Evolutionary conservation across 306 rosid genomes (phyloP).

Genomic region (Vigna hirtella): DNA sequence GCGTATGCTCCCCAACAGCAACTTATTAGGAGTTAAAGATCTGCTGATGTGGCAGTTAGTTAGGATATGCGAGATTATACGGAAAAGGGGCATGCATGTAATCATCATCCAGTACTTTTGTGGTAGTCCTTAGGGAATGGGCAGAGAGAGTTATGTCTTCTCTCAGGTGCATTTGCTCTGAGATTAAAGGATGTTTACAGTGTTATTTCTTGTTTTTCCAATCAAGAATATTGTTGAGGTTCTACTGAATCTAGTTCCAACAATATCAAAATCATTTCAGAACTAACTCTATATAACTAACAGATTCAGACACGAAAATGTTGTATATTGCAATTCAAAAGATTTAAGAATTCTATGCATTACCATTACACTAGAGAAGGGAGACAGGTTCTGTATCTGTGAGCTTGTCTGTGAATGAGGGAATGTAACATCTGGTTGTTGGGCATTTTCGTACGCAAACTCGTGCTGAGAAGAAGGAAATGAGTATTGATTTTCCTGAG

Average conservation of each 20-base stretch:
- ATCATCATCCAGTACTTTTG: neutral
- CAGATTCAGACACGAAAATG: neutral
- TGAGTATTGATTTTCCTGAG: slow-evolving; percentile 75
- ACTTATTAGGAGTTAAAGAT: neutral
- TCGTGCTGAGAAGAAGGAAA: slow-evolving; percentile 84
- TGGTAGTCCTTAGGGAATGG: neutral
- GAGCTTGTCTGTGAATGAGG: slow-evolving; percentile 75
- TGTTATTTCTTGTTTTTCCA: neutral
- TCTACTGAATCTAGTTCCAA: neutral
- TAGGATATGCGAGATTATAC: neutral
- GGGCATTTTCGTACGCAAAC: slow-evolving; percentile 73
- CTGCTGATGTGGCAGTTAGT: neutral
- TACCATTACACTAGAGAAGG: slow-evolving; percentile 90
- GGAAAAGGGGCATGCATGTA: neutral
- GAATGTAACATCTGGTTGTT: slow-evolving; percentile 66
- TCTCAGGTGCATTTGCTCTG: too few relatives aligned
- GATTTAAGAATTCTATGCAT: slow-evolving; percentile 34
- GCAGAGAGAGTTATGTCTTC: too few relatives aligned
- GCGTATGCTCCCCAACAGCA: too few relatives aligned
- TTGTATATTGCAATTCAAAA: slow-evolving; percentile 26
- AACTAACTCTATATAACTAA: slow-evolving; percentile 18
- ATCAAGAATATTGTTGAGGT: neutral
- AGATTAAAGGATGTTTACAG: too few relatives aligned
- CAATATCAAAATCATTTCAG: neutral
- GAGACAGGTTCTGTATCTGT: slow-evolving; percentile 82